A percentile compares a stretch with the other conserved stretches of the same genome.
These are phyloP conservation scores for Solanum appendiculatum DNA, from an alignment of 257 asterid genomes.

Conservation along the genomic window DNA sequence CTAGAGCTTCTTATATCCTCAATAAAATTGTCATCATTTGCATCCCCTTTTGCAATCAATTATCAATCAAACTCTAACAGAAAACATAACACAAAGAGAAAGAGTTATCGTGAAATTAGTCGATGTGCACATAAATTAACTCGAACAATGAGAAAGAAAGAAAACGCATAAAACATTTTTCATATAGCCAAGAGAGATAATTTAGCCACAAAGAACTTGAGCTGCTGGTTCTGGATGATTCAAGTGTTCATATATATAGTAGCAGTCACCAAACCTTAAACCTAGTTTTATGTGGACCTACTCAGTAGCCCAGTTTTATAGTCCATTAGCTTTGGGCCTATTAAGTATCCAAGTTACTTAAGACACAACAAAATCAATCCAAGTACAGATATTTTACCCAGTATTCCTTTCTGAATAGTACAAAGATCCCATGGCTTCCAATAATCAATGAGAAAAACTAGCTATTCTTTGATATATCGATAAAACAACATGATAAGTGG, in stretches of 20 bases:
- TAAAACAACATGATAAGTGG: neutral
- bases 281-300: neutral
- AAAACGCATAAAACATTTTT: neutral
- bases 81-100: neutral
- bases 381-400: neutral
- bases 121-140: neutral
- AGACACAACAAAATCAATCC: neutral
- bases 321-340: neutral
- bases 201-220: neutral
- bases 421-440: neutral
- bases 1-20: conserved; percentile 10
- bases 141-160: neutral
- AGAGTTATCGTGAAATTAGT: neutral
- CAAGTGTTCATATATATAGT: neutral
- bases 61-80: neutral
- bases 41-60: neutral
- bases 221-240: neutral
- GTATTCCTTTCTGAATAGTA: neutral
- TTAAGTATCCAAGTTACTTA: neutral
- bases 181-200: neutral
- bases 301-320: neutral
- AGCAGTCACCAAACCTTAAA: neutral
- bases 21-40: conserved; percentile 21
- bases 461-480: neutral
- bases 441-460: too few relatives aligned